Conservation (phyloP, 352 stramenopile genomes). For the Phytophthora sojae region DNA sequence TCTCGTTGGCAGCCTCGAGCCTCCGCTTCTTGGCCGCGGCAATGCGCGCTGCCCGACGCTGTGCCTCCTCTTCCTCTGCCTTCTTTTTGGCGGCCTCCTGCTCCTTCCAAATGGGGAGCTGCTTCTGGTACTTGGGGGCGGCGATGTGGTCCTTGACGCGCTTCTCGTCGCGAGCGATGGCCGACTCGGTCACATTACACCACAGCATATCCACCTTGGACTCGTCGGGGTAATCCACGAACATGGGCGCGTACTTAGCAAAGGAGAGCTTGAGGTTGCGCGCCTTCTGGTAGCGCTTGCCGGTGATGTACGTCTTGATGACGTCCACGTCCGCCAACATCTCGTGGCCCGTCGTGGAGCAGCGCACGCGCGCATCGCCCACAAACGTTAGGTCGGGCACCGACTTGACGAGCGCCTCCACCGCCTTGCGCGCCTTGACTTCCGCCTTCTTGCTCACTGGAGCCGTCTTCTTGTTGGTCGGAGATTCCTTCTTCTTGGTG, state of each 20-base stretch:
- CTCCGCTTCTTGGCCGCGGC: constrained; percentile 40
- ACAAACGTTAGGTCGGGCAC: constrained; percentile 52
- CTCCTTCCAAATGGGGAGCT: constrained; percentile 60
- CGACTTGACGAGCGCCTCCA: constrained; percentile 56
- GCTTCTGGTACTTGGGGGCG: constrained; percentile 60
- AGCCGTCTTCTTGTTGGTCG: constrained; percentile 19
- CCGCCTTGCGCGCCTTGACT: constrained; percentile 28
- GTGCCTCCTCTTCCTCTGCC: constrained; percentile 36
- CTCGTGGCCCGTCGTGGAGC: constrained; percentile 68
- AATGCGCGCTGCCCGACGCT: constrained; percentile 34
- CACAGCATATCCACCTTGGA: constrained; percentile 61
- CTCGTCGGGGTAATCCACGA: constrained; percentile 65
- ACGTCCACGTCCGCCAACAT: constrained; percentile 65
- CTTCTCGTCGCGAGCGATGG: constrained; percentile 53
- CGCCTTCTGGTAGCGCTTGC: constrained; percentile 69
- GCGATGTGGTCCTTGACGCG: constrained; percentile 67
- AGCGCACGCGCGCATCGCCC: constrained; percentile 59
- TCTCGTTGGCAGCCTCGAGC: constrained; percentile 28
- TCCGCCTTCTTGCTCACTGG: constrained; percentile 31
- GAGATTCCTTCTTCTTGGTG: constrained; percentile 6
- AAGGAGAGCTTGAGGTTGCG: constrained; percentile 56
- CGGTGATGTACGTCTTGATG: constrained; percentile 60
- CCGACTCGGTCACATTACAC: constrained; percentile 72
- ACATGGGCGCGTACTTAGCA: constrained; percentile 68
- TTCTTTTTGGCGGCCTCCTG: constrained; percentile 55